Base-by-base conservation (phyloP, 2,329 filamentous ascomycete species). In the Chrysoporthe deuterocubensis region DNA sequence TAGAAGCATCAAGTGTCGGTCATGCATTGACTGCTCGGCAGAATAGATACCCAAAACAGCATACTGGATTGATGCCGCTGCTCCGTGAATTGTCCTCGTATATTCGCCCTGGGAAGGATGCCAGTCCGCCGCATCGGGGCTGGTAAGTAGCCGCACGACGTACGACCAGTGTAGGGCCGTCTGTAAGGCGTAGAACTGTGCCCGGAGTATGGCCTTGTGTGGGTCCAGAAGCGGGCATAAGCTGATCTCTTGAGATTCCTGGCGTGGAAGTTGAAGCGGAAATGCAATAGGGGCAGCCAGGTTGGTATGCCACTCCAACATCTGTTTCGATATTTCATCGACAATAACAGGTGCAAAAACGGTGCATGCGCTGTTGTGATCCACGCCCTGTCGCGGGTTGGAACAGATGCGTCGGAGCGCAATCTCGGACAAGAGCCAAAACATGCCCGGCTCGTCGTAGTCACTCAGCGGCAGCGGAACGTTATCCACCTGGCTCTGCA, bases 371-470 rank as follows among this genome's bases (percentile, higher is more conserved):
- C n/a, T n/a, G 62, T 70, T 62, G 40, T 67, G 62, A 60, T 68
- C 70, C 69, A 70, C 71, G 37, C 70, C 70, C 32, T 68, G 59
- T 4, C 69, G 66, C 43, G 68, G 68, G 14, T 69, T 66, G 18
- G 69, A 71, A 50, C 70, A 73, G 62, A 71, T 72, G 32, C 72
- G 67, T 2, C 71, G 66, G 18, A 73, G 62, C 3, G 70, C 66
- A 43, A 72, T 73, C 34, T 71, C 70, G 6, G 70, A 71, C n/a
- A 70, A 63, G 44, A 73, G 72, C 71, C 70, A 73, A 63, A 71
- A 73, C 59, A 71, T 72, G 52, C 70, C 71, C 2, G 70, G 69
- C 63, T 71, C 70, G 16, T 72, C 69, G 37, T 69, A 69, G 61
- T 72, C 61, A 62, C 69, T 71, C 26, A 71, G 58, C 5, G 71